phyloP scores from a whole-genome alignment of 1,284 basidiomycete species.

The Ceratobasidium sp. region DNA sequence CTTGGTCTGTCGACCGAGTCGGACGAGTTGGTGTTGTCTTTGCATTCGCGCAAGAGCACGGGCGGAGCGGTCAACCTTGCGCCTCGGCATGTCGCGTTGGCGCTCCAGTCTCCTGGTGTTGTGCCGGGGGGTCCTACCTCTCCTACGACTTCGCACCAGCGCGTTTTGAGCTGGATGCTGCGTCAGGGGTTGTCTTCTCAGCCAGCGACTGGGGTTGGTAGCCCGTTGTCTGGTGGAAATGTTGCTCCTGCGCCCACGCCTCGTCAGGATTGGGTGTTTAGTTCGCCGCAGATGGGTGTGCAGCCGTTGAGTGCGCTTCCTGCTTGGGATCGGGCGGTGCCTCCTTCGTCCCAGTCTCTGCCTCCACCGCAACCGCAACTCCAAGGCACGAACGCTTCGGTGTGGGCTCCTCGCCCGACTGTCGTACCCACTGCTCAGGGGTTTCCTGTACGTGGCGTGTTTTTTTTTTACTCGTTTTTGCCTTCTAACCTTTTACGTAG shows the following conservation, averaged over 20 bases:
- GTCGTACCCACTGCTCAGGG: not conserved
- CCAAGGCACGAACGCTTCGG: not conserved
- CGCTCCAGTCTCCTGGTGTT: not conserved
- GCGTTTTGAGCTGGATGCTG: conserved; percentile 42
- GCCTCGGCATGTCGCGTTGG: conserved; percentile 5
- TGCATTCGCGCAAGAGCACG: conserved; percentile 25
- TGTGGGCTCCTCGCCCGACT: conserved; percentile 34
- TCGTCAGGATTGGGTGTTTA: conserved; percentile 20
- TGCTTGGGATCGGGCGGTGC: conserved; percentile 9
- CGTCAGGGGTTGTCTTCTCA: conserved; percentile 14
- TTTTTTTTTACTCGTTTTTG: not conserved
- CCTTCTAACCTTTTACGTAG: not conserved
- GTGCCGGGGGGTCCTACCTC: not conserved
- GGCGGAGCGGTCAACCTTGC: not conserved
- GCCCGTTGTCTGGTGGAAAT: not conserved
- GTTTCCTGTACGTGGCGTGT: not conserved
- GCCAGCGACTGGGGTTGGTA: not conserved
- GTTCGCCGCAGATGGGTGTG: not conserved
- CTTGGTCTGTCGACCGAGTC: conserved; percentile 2
- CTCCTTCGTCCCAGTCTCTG: not conserved
- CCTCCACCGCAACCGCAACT: not conserved
- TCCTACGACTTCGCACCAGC: conserved; percentile 27
- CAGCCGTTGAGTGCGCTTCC: not conserved
- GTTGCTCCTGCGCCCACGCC: not conserved
- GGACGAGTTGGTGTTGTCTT: not conserved